Evolutionary conservation across 805 yeast species (phyloP).

Genomic region (Cephaloascus fragrans): DNA sequence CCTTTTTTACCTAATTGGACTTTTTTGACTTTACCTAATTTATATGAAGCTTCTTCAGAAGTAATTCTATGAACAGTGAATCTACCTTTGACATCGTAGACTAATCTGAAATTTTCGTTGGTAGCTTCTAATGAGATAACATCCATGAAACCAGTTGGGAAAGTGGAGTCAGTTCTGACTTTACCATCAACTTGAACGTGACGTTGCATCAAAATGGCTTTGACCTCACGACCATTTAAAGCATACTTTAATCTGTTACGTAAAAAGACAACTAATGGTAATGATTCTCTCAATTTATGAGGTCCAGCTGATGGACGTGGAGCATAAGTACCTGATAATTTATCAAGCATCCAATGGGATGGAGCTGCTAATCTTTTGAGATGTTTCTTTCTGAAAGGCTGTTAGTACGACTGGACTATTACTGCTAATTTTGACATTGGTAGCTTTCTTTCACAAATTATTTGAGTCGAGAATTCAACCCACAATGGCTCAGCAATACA

Average conservation of each 20-base stretch:
- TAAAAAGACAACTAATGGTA: conserved; percentile 21
- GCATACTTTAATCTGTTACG: conserved; percentile 25
- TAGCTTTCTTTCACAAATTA: background rate
- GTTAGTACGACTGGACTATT: background rate
- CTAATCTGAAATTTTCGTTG: conserved; percentile 19
- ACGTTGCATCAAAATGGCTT: conserved; percentile 22
- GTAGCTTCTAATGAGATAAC: conserved; percentile 21
- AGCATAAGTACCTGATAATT: conserved; percentile 24
- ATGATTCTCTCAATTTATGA: conserved; percentile 23
- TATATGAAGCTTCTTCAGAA: conserved; percentile 17
- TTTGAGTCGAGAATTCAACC: background rate
- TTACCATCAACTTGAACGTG: conserved; percentile 24
- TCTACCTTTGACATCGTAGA: conserved; percentile 19
- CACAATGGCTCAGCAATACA: conserved; percentile 15
- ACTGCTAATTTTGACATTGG: background rate
- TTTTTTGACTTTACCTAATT: conserved; percentile 17
- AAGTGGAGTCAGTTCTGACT: conserved; percentile 22
- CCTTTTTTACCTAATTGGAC: conserved; percentile 16
- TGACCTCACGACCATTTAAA: conserved; percentile 23
- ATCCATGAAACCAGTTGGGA: conserved; percentile 23
- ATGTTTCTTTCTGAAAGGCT: conserved; percentile 15
- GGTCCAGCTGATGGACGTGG: conserved; percentile 25
- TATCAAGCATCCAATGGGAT: conserved; percentile 28
- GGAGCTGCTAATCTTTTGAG: conserved; percentile 26
- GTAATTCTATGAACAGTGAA: conserved; percentile 19